Percentiles rank a stretch among this genome's conserved stretches.
phyloP scores from a whole-genome alignment of 106 monocot species.

The Apostasia shenzhenica region DNA sequence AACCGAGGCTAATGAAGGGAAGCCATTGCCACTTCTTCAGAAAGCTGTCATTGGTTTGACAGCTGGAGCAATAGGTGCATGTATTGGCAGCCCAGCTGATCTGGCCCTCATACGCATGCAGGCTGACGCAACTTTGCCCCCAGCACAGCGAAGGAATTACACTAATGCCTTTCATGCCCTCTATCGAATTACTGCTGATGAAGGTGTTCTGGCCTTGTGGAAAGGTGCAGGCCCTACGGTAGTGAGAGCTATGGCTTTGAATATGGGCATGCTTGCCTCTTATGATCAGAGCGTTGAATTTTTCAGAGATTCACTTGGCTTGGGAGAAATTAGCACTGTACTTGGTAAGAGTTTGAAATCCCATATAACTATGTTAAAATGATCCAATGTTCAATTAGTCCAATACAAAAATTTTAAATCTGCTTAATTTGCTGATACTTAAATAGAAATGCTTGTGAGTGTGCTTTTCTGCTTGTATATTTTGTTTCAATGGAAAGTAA shows the following conservation, averaged over 20 bases:
- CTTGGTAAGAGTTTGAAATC: conserved; percentile 20
- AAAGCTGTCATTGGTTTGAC: conserved; percentile 74
- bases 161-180: conserved; percentile 78
- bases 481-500: too few relatives aligned
- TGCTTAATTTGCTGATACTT: too few relatives aligned
- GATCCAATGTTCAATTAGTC: too few relatives aligned
- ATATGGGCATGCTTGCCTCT: conserved; percentile 93
- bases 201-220: conserved; percentile 77
- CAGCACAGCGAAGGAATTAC: conserved; percentile 57
- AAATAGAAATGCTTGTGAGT: too few relatives aligned
- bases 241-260: conserved; percentile 69
- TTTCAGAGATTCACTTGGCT: conserved; percentile 68
- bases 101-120: conserved; percentile 82
- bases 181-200: conserved; percentile 62
- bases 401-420: too few relatives aligned
- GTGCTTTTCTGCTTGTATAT: too few relatives aligned
- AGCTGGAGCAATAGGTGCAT: conserved; percentile 78
- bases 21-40: conserved; percentile 63
- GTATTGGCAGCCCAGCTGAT: conserved; percentile 77
- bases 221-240: conserved; percentile 76
- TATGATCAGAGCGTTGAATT: conserved; percentile 83
- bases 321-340: conserved; percentile 67
- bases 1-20: conserved; percentile 70
- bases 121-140: conserved; percentile 71
- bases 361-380: too few relatives aligned